Base-by-base conservation (phyloP, 768 basidiomycete species). In the Podaxis sp. region DNA sequence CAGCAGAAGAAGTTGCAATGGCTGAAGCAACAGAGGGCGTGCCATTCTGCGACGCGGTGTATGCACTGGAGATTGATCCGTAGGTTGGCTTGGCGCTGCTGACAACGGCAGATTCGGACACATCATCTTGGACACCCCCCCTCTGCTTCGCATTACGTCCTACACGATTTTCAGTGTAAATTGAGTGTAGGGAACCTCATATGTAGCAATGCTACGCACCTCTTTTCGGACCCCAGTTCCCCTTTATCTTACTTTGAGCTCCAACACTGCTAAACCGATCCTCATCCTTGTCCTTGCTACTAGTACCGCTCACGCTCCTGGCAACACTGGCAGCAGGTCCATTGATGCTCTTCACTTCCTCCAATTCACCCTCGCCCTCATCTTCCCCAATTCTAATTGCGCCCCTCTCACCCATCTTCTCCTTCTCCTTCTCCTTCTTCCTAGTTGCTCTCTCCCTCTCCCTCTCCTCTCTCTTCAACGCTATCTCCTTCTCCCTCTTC, bases 151-250 rank as follows among this genome's bases (percentile, higher is more conserved):
- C 43, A n/a, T 46, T 46, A 6, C 43, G 15, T 17, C 13, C 43
- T 46, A 19, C 17, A 7, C 43, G 17, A 17, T 4, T 17, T 46
- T 19, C 15, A 46, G 15, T 46, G 29, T 33, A 33, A 33, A 33
- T 33, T 46, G 19, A n/a, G 40, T 41, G 17, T 46, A 7, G 19
- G 0, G 43, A n/a, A 46, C 4, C 27, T 1, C 17, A 46, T 6
- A n/a, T 46, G 9, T n/a, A 46, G 29, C 43, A 7, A 13, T 17
- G 19, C 2, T 8, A 22, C 37, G 25, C 54, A 61, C 59, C 22
- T 51, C 36, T 61, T 40, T 17, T 43, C 9, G 59, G 59, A n/a
- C 59, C 59, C 59, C 59, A 61, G 46, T 61, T 25, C 4, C 59
- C 59, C 19, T 33, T 61, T n/a, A 33, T 33, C 29, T 33, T 33